These are phyloP conservation scores for Pichia sp. DNA, from an alignment of 1,139 yeast species.

Conservation along the genomic window DNA sequence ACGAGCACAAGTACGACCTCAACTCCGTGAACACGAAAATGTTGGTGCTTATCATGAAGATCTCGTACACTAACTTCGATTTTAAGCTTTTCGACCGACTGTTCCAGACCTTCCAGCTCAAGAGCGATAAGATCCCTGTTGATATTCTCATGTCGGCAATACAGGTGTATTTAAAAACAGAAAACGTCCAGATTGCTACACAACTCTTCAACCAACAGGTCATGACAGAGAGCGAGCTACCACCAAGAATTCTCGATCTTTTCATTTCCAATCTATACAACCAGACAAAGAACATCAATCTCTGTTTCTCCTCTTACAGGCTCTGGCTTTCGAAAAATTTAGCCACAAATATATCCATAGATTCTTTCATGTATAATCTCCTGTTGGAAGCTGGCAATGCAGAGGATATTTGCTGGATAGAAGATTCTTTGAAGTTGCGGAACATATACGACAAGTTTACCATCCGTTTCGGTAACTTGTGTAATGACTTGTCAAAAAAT, in stretches of 20 bases:
- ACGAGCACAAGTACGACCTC: slow-evolving; percentile 9
- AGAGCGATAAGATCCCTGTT: slow-evolving; percentile 18
- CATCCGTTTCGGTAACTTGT: slow-evolving; percentile 16
- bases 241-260: slow-evolving; percentile 21
- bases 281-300: slow-evolving; percentile 22
- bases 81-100: slow-evolving; percentile 24
- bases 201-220: slow-evolving; percentile 30
- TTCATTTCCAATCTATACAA: slow-evolving; percentile 21
- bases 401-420: slow-evolving; percentile 27
- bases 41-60: slow-evolving; percentile 17
- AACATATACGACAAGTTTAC: slow-evolving; percentile 15
- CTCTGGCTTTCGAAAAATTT: slow-evolving; percentile 26
- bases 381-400: slow-evolving; percentile 18
- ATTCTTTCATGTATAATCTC: slow-evolving; percentile 24
- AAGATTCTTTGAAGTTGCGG: slow-evolving; percentile 16
- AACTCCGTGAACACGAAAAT: slow-evolving; percentile 12
- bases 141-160: slow-evolving; percentile 23
- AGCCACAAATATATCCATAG: slow-evolving; percentile 22
- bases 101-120: slow-evolving; percentile 20
- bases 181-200: slow-evolving; percentile 26
- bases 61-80: slow-evolving; percentile 23
- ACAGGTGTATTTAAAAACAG: slow-evolving; percentile 26
- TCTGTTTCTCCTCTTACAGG: slow-evolving; percentile 26
- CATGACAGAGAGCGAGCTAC: slow-evolving; percentile 19
- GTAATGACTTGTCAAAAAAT: slow-evolving; percentile 15